A percentile compares a stretch with the other conserved stretches of the same genome.
phyloP scores from a whole-genome alignment of 2,329 filamentous ascomycete genomes.

The Didymella glomerata region DNA sequence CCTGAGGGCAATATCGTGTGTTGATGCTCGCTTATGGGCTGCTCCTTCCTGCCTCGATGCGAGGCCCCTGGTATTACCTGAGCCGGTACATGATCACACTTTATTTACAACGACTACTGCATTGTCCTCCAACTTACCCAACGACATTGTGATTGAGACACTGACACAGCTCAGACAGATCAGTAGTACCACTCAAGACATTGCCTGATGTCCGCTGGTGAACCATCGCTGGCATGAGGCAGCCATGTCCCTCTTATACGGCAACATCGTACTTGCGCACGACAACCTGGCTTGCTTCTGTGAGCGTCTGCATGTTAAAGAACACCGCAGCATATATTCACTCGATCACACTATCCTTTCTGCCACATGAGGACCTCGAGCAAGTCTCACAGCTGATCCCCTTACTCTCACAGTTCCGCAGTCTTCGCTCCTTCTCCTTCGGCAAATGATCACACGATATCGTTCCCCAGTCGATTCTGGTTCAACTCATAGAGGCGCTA shows the following conservation, averaged over 20 bases:
- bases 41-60: too few species aligned
- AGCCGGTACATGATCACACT: too few species aligned
- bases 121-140: not conserved
- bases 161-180: conserved; percentile 2
- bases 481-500: not conserved
- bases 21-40: too few species aligned
- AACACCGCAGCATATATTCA: not conserved
- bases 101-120: too few species aligned
- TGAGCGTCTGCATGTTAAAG: not conserved
- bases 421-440: conserved; percentile 1
- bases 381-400: not conserved
- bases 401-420: not conserved
- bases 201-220: conserved; percentile 1
- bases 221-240: conserved; percentile 1
- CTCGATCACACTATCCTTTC: not conserved
- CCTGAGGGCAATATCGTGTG: too few species aligned
- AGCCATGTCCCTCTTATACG: conserved; percentile 3
- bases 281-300: not conserved
- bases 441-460: not conserved
- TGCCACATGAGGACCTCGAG: not conserved
- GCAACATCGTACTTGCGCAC: conserved; percentile 1
- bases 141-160: not conserved
- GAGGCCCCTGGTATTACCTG: too few species aligned
- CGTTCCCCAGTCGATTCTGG: not conserved
- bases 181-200: conserved; percentile 6